Conservation (phyloP, 192 early-diverging fungal species). For the Phycomyces blakesleeanus region DNA sequence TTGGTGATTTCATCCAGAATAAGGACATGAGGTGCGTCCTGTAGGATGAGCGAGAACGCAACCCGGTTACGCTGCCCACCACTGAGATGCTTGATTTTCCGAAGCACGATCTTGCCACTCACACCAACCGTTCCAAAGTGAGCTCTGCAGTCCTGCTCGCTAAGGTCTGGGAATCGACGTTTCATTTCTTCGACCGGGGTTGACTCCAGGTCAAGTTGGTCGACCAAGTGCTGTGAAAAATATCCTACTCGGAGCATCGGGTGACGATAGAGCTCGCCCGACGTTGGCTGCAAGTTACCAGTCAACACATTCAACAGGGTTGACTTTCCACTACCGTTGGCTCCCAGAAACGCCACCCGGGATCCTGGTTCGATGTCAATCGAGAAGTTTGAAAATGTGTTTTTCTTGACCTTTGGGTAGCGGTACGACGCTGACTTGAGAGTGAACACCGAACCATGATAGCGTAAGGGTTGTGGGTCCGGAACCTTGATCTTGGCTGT, state of each 20-base stretch:
- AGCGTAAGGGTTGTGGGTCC: conserved; percentile 62
- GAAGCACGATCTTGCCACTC: conserved; percentile 54
- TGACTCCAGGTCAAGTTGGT: conserved; percentile 52
- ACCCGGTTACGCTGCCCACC: conserved; percentile 85
- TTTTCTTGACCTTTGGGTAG: conserved; percentile 20
- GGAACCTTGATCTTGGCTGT: conserved; percentile 62
- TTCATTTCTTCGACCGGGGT: conserved; percentile 55
- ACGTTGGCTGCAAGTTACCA: conserved; percentile 55
- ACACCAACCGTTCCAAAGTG: conserved; percentile 79
- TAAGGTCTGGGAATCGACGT: conserved; percentile 34
- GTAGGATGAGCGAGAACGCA: conserved; percentile 66
- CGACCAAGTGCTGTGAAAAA: conserved; percentile 82
- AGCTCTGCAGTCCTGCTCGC: conserved; percentile 61
- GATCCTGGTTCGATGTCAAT: conserved; percentile 65
- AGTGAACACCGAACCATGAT: conserved; percentile 61
- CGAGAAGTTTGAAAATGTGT: conserved; percentile 62
- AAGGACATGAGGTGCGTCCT: conserved; percentile 62
- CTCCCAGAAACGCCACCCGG: conserved; percentile 75
- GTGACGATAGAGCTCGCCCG: conserved; percentile 61
- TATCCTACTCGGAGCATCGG: conserved; percentile 70
- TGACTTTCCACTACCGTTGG: conserved; percentile 79
- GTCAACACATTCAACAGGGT: conserved; percentile 78
- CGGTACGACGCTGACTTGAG: conserved; percentile 56
- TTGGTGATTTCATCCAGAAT: conserved; percentile 84
- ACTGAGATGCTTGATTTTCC: conserved; percentile 60